A percentile compares a stretch with the other conserved stretches of the same genome.
Evolutionary conservation across 371 early-diverging fungal species (phyloP).

Genomic region (Rhizopus stolonifer): DNA sequence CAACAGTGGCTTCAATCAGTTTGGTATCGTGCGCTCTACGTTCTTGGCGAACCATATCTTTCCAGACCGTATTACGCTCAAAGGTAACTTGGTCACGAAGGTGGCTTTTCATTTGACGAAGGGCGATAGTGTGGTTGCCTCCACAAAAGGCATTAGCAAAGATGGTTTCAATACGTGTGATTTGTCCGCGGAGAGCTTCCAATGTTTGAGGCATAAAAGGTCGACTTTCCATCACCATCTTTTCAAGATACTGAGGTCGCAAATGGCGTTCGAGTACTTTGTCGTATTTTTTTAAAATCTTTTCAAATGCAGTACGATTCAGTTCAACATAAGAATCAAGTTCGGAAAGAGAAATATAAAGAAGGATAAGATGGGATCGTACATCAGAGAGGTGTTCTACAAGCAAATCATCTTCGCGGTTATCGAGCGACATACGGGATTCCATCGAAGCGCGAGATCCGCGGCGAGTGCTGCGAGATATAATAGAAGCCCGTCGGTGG

Average conservation of each 20-base stretch:
- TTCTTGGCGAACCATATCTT: conserved; percentile 77
- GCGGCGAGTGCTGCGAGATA: conserved; percentile 11
- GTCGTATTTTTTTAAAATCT: conserved; percentile 97
- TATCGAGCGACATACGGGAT: conserved; percentile 24
- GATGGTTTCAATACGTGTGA: conserved; percentile 57
- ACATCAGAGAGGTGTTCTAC: conserved; percentile 27
- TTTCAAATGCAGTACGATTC: conserved; percentile 93
- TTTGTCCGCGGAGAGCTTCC: conserved; percentile 43
- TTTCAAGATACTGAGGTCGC: conserved; percentile 54
- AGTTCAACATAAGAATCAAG: conserved; percentile 87
- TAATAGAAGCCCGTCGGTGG: conserved; percentile 4
- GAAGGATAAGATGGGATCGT: conserved; percentile 52
- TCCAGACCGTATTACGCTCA: conserved; percentile 83
- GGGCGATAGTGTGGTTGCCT: conserved; percentile 53
- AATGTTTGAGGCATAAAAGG: conserved; percentile 63
- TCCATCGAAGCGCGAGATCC: conserved; percentile 21
- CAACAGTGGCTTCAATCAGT: conserved; percentile 47
- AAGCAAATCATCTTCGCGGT: conserved; percentile 23
- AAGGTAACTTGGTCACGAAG: conserved; percentile 73
- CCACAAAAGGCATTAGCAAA: conserved; percentile 67
- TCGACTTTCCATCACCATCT: conserved; percentile 56
- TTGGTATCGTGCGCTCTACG: conserved; percentile 57
- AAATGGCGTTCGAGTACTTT: conserved; percentile 70
- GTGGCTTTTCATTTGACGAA: conserved; percentile 63
- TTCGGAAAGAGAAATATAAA: conserved; percentile 80